A percentile compares a stretch with the other conserved stretches of the same genome.
phyloP scores from a whole-genome alignment of 2,329 filamentous ascomycete species.

The Fragosphaeria purpurea region DNA sequence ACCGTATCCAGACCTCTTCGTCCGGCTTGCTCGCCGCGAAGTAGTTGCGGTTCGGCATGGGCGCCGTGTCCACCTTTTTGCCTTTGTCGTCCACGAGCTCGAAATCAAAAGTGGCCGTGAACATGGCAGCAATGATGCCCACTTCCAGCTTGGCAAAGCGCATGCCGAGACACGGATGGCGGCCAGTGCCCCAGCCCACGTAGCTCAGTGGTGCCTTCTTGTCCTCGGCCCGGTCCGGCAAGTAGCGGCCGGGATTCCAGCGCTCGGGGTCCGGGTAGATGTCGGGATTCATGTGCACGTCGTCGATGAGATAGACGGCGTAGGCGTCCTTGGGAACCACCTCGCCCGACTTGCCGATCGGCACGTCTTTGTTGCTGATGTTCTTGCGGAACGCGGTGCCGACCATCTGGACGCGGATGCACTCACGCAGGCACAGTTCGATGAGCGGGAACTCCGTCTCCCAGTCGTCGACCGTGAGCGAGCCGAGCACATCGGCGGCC shows the following conservation, averaged over 20 bases:
- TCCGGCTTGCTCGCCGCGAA: constrained; percentile 30
- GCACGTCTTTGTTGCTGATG: constrained; percentile 31
- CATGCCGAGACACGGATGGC: constrained; percentile 24
- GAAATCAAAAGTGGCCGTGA: constrained; percentile 39
- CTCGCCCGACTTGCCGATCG: constrained; percentile 26
- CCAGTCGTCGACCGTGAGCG: constrained; percentile 42
- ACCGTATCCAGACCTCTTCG: constrained; percentile 24
- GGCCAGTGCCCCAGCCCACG: constrained; percentile 26
- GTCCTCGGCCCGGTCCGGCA: constrained; percentile 37
- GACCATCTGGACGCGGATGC: constrained; percentile 38
- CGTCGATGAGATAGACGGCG: constrained; percentile 34
- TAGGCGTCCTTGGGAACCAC: constrained; percentile 39
- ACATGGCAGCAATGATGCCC: constrained; percentile 37
- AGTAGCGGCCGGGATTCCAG: constrained; percentile 41
- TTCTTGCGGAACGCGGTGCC: constrained; percentile 45
- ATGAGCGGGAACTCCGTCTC: constrained; percentile 43
- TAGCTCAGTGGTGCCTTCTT: constrained; percentile 20
- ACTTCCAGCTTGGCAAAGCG: constrained; percentile 44
- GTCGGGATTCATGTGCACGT: constrained; percentile 36
- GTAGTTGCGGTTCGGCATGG: constrained; percentile 25
- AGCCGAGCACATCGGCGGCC: constrained; percentile 27
- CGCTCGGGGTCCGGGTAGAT: constrained; percentile 37
- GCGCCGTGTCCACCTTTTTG: constrained; percentile 19
- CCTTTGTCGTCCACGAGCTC: constrained; percentile 30
- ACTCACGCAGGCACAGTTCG: constrained; percentile 41